Evolutionary conservation across 768 basidiomycete species (phyloP), one percentile per base, ranked within the genome.

Genomic region (Leccinellum rugosiceps): DNA sequence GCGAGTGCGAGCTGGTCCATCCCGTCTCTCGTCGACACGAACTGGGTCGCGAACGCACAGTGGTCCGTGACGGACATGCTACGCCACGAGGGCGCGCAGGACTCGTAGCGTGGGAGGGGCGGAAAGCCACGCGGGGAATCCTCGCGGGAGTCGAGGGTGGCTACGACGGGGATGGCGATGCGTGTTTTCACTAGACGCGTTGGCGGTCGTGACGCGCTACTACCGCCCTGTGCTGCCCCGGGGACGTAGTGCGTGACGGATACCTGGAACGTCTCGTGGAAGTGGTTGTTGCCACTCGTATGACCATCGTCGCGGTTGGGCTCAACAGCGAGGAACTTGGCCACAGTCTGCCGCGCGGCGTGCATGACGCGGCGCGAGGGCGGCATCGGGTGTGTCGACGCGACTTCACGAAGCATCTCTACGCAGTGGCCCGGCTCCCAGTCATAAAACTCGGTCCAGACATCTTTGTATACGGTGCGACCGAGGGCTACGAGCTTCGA

Each of bases 401-500:
- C 49, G 46, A 38, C 38, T 9, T 38, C 38, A 15, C n/a, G 38
- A n/a, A 76, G 61, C 7, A 68, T 59, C 1, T 67, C 62, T n/a
- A 35, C 25, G 52, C 72, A 77, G 8, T 73, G 60, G 0, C 52
- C 56, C 2, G 65, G 62, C 56, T 82, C 80, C 77, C 78, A 80
- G n/a, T 54, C 53, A 49, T 82, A 81, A 61, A 81, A 83, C 8
- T 76, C 74, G 3, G 63, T 44, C 81, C 82, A 83, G 28, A 77
- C 68, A 1, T 61, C 58, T 32, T 65, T 62, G 61, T 78, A 80
- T 30, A 75, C 64, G 4, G 52, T 45, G 4, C 64, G 60, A 4
- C 71, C 78, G 44, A 66, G 56, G 0, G 64, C 52, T 17, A 63
- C 63, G 32, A 67, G 65, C 19, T 65, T 50, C 19, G 61, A 23